Percentiles rank a stretch among this genome's conserved stretches.
phyloP scores from a whole-genome alignment of 345 rosid species.

The Geranium rotundifolium region DNA sequence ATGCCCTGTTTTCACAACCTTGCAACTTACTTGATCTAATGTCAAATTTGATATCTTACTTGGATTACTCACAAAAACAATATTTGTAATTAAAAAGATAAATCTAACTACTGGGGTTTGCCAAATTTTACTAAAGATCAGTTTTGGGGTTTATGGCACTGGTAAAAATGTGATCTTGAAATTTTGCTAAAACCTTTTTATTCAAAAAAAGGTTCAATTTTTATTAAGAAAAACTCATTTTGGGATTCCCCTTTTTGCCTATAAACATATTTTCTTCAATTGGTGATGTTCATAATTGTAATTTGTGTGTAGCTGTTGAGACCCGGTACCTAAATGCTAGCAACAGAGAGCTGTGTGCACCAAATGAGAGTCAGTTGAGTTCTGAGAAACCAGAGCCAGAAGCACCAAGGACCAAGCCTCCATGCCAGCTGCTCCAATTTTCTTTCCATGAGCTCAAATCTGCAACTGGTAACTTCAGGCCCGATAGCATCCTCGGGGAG shows the following conservation, averaged over 20 bases:
- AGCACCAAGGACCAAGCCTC: constrained; percentile 21
- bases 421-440: constrained; percentile 51
- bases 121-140: not conserved
- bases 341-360: constrained; percentile 50
- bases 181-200: too few relatives aligned
- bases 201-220: too few relatives aligned
- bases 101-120: too few relatives aligned
- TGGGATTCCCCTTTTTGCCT: not conserved
- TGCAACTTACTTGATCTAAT: too few relatives aligned
- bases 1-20: too few relatives aligned
- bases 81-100: too few relatives aligned
- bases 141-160: too few relatives aligned
- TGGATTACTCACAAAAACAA: too few relatives aligned
- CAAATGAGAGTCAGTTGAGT: constrained; percentile 41
- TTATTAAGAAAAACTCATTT: not conserved
- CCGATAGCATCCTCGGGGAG: constrained; percentile 80
- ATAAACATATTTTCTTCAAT: not conserved
- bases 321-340: constrained; percentile 69
- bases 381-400: constrained; percentile 35
- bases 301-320: constrained; percentile 35
- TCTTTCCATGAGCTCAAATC: constrained; percentile 64
- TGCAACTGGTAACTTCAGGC: constrained; percentile 74
- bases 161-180: too few relatives aligned
- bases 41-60: too few relatives aligned
- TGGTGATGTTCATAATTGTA: not conserved